Base-by-base conservation (phyloP, 2,329 filamentous ascomycete genomes). In the Microascus cirrosus region DNA sequence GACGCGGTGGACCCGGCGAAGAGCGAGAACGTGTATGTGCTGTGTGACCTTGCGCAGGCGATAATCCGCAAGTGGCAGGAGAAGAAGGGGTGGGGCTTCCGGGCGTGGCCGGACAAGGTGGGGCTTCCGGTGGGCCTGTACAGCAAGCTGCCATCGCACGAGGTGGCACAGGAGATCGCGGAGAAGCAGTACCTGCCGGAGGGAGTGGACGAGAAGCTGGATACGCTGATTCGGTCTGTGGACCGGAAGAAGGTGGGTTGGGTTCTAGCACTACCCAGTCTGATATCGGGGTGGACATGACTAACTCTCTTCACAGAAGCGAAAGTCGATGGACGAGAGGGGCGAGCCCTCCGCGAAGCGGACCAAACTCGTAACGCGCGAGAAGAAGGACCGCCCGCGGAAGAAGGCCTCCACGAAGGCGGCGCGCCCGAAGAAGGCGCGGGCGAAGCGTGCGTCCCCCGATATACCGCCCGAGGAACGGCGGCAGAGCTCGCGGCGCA, bases 11-110 rank as follows among this genome's bases (percentile, higher is more conserved):
- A 81, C 25, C 80, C 83, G 0, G 74, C 79, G 1, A 77, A 80
- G 60, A 89, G 86, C 64, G 84, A 91, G 59, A 84, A 85, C 61
- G 78, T 99, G 1, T 95, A 96, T 68, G 84, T 92, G 6, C 73
- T 99, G 42, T 92, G 90, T 56, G 94, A 99, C 70, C 80, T 99
- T 11, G 84, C 92, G 0, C 89, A 94, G 70, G 82, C 85, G 2
- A 80, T 93, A 13, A 87, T 96, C 60, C 83, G 90, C 54, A 86
- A 87, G 63, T 99, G 89, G 78, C 89, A 94, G 68, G 91, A 96
- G 61, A 81, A 86, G 63, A 89, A 89, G 67, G 86, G 85, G 50
- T 96, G 93, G 86, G 86, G 82, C 50, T 86, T 97, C 67, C 88
- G 94, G 67, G 86, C 89, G 1, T 95, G 86, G 70, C 83, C 91